Evolutionary conservation across 345 rosid species (phyloP).

Genomic region (Eucalyptus camaldulensis): DNA sequence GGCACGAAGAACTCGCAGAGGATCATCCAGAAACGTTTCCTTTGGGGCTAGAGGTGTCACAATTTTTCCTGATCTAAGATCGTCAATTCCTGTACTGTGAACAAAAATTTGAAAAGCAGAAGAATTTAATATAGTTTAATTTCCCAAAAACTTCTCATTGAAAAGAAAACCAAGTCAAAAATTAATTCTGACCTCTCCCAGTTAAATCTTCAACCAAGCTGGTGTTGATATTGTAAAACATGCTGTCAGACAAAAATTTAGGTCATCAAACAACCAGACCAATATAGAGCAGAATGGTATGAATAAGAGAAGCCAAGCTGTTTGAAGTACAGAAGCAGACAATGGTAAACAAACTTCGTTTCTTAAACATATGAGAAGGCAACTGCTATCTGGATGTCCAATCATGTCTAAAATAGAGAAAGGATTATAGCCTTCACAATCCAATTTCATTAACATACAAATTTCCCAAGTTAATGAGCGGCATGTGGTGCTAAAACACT

Average conservation of each 20-base stretch:
- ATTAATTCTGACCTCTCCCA: conserved; percentile 47
- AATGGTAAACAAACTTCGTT: background rate
- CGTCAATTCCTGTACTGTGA: conserved; percentile 48
- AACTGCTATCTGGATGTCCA: background rate
- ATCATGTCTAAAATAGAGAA: background rate
- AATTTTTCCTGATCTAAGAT: conserved; percentile 72
- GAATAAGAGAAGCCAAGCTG: background rate
- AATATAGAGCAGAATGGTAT: background rate
- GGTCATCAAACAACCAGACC: background rate
- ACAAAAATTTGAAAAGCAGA: background rate
- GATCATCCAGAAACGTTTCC: conserved; percentile 93
- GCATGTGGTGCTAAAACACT: background rate
- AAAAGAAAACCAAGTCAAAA: background rate
- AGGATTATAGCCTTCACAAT: background rate
- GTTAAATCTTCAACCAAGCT: conserved; percentile 74
- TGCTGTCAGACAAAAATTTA: conserved; percentile 29
- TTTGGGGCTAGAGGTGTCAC: conserved; percentile 86
- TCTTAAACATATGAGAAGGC: background rate
- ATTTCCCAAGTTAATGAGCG: background rate
- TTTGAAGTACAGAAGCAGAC: background rate
- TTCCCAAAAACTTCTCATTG: background rate
- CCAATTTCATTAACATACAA: background rate
- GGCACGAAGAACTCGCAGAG: conserved; percentile 95
- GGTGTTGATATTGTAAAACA: conserved; percentile 84
- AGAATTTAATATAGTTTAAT: background rate